phyloP scores from a whole-genome alignment of 1,139 yeast genomes.

The Pichiaceae sp. region DNA sequence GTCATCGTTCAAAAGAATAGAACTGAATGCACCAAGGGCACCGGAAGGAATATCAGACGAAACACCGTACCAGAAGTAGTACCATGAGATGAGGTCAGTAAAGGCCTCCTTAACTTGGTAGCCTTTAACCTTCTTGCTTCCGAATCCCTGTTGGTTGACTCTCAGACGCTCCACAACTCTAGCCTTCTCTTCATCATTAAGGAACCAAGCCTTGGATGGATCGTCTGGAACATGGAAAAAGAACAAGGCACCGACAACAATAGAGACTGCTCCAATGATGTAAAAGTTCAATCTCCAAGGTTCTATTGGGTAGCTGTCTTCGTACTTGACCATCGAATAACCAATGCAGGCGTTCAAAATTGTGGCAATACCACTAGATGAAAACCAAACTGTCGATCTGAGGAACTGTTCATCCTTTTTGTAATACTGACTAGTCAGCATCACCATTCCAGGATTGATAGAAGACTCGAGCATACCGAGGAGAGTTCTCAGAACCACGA shows the following conservation, averaged over 20 bases:
- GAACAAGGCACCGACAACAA: slow-evolving; percentile 2
- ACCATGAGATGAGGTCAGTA: slow-evolving; percentile 24
- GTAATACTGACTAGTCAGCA: slow-evolving; percentile 49
- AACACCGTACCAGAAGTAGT: slow-evolving; percentile 28
- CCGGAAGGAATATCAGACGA: slow-evolving; percentile 22
- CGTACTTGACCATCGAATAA: slow-evolving; percentile 31
- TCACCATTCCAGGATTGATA: slow-evolving; percentile 44
- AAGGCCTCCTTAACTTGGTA: slow-evolving; percentile 25
- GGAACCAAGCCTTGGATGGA: slow-evolving; percentile 6
- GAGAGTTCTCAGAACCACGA: slow-evolving; percentile 32
- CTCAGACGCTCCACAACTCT: slow-evolving; percentile 25
- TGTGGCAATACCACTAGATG: slow-evolving; percentile 47
- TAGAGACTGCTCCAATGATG: slow-evolving; percentile 23
- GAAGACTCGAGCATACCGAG: slow-evolving; percentile 47
- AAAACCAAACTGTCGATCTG: slow-evolving; percentile 39
- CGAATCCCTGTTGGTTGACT: slow-evolving; percentile 24
- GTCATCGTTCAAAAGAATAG: slow-evolving; percentile 34
- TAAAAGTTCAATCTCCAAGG: slow-evolving; percentile 41
- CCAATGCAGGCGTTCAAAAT: slow-evolving; percentile 46
- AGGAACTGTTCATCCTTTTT: slow-evolving; percentile 41
- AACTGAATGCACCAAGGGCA: slow-evolving; percentile 31
- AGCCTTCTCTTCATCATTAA: slow-evolving; percentile 18
- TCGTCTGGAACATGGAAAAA: slow-evolving; percentile 5
- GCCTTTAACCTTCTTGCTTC: slow-evolving; percentile 24
- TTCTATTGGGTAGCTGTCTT: slow-evolving; percentile 23